Evolutionary conservation across 192 early-diverging fungal species (phyloP), one percentile per base, ranked within the genome.

Genomic region (Rhizophagus prolifer): DNA sequence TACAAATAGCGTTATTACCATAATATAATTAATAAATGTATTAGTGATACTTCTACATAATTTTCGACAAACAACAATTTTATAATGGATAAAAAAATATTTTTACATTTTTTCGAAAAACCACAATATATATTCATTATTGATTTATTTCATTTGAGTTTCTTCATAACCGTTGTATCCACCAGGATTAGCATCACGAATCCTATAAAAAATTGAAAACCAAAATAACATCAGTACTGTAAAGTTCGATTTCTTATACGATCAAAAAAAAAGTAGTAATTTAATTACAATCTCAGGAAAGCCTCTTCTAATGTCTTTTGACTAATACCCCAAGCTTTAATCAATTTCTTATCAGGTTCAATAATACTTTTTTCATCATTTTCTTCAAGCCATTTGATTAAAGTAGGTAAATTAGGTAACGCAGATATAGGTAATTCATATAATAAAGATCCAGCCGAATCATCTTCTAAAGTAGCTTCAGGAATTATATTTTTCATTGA

Each of bases 301-400:
- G 91, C 90, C 44, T 93, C 90, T 80, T 93, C 91, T 34, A 93
- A 78, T 6, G 87, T 87, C 12, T 91, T 90, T 78, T 91, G 88
- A 19, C 84, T 85, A 58, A 93, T 87, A 23, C 90, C 90, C 85
- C 90, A 93, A 23, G 82, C 78, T 72, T 85, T 89, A 34, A 91
- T 78, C 23, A 82, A 63, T 60, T 78, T 79, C 38, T 79, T 75
- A 0, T 68, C 70, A 47, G 79, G 79, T 19, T 68, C 67, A 23
- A 13, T 38, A 12, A 26, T 3, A 38, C 76, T 68, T n/a, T 58
- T 23, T 10, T 70, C 71, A 6, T 74, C 30, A 61, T 68, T 79
- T 34, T 80, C 80, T 46, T 90, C 89, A 21, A 92, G 79, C 85
- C 84, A 89, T 74, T 89, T 83, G 26, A 91, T 85, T 65, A 91